phyloP scores from a whole-genome alignment of 257 asterid genomes.

The Fraxinus quadrangulata region DNA sequence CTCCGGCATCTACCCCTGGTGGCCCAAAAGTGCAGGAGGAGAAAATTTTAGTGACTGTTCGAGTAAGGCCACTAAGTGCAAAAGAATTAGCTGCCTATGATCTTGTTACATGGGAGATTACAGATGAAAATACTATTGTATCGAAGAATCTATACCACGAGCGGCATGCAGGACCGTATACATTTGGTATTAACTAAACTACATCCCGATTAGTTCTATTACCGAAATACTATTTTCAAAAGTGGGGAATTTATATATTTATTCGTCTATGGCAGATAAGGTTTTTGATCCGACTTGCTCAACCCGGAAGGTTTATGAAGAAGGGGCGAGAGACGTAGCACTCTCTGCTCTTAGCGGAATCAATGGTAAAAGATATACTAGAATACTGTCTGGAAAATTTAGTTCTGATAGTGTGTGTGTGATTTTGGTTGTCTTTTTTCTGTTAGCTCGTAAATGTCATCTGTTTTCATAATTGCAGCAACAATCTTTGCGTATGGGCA shows the following conservation, averaged over 20 bases:
- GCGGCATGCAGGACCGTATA: slow-evolving; percentile 62
- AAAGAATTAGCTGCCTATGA: slow-evolving; percentile 86
- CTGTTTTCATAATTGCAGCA: slow-evolving; percentile 45
- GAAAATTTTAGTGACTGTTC: slow-evolving; percentile 84
- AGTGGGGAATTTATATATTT: neutral
- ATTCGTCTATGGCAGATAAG: slow-evolving; percentile 56
- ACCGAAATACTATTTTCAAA: neutral
- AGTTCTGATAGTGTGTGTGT: neutral
- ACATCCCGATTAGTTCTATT: slow-evolving; percentile 1
- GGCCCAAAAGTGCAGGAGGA: slow-evolving; percentile 68
- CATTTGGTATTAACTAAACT: slow-evolving; percentile 52
- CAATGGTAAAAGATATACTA: slow-evolving; percentile 53
- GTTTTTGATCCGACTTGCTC: slow-evolving; percentile 75
- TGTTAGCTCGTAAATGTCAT: neutral
- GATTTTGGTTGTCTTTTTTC: slow-evolving; percentile 5
- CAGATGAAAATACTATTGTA: slow-evolving; percentile 60
- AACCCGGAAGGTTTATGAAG: slow-evolving; percentile 75
- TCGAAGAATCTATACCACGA: slow-evolving; percentile 85
- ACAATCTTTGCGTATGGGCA: slow-evolving; percentile 96
- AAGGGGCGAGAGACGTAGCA: slow-evolving; percentile 91
- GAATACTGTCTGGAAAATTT: slow-evolving; percentile 10
- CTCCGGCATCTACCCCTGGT: slow-evolving; percentile 71
- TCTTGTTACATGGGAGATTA: slow-evolving; percentile 83
- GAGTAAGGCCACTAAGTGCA: slow-evolving; percentile 83
- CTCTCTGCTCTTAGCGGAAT: slow-evolving; percentile 87